These are phyloP conservation scores for Austroboletus niveus DNA, from an alignment of 1,284 basidiomycete species.

Conservation along the genomic window DNA sequence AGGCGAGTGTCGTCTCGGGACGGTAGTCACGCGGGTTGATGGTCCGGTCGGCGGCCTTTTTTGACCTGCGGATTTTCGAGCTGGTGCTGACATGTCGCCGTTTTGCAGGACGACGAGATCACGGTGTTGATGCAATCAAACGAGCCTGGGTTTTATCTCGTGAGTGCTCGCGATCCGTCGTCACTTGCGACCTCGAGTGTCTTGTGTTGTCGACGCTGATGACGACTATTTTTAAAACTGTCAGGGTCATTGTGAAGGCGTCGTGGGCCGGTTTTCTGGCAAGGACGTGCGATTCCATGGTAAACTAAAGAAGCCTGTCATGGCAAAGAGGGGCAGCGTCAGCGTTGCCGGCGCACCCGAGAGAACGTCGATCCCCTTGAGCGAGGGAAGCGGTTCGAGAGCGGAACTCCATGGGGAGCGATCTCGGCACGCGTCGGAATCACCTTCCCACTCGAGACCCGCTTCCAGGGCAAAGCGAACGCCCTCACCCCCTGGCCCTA, in stretches of 20 bases:
- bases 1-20: constrained; percentile 43
- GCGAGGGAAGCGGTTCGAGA: constrained; percentile 8
- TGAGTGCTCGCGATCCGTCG: constrained; percentile 35
- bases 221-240: not conserved
- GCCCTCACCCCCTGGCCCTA: constrained; percentile 18
- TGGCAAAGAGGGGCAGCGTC: constrained; percentile 56
- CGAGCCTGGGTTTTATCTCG: constrained; percentile 58
- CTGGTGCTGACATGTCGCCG: constrained; percentile 9
- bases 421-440: constrained; percentile 15
- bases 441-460: constrained; percentile 17
- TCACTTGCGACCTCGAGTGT: no score
- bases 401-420: not conserved
- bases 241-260: constrained; percentile 86
- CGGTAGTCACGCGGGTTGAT: no score
- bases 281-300: constrained; percentile 69
- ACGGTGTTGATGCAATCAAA: constrained; percentile 75
- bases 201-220: constrained; percentile 9
- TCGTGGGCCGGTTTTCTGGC: constrained; percentile 80
- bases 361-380: constrained; percentile 18
- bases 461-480: constrained; percentile 19
- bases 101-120: constrained; percentile 71
- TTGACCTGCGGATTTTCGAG: not conserved
- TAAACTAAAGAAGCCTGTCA: constrained; percentile 78
- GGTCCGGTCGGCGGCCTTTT: no score
- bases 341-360: constrained; percentile 3